These are phyloP conservation scores for Hortaea sp. DNA, from an alignment of 2,329 filamentous ascomycete genomes.

Conservation along the genomic window DNA sequence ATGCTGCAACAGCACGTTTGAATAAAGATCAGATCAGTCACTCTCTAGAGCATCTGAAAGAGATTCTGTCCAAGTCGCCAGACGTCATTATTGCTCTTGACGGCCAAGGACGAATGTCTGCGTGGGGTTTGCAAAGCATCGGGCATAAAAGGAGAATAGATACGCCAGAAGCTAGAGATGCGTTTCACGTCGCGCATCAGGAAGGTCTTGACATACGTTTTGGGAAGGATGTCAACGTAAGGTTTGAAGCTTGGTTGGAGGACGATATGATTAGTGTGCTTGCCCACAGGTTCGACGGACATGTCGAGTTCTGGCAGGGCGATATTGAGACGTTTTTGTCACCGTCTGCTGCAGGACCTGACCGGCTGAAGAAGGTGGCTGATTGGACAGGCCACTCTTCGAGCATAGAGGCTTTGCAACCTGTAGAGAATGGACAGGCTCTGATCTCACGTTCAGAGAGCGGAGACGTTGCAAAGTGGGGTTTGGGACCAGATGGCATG, in stretches of 20 bases:
- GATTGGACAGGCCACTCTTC: conserved; percentile 11
- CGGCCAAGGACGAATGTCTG: conserved; percentile 74
- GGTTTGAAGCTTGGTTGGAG: conserved; percentile 19
- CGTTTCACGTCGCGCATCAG: conserved; percentile 81
- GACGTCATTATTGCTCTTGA: conserved; percentile 84
- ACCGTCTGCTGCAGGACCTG: conserved; percentile 31
- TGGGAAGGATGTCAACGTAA: conserved; percentile 8
- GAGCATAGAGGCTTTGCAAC: background rate
- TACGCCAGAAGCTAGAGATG: conserved; percentile 39
- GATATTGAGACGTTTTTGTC: conserved; percentile 74
- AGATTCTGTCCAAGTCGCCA: conserved; percentile 72
- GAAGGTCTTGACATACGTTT: conserved; percentile 39
- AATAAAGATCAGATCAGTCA: conserved; percentile 46
- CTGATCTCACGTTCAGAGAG: conserved; percentile 1
- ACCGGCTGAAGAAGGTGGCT: conserved; percentile 5
- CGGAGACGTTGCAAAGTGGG: conserved; percentile 3
- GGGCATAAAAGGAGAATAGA: conserved; percentile 51
- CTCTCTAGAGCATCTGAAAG: conserved; percentile 73
- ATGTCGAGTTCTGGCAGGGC: conserved; percentile 66
- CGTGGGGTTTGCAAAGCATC: conserved; percentile 85
- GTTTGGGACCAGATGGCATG: background rate
- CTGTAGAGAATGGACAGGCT: background rate
- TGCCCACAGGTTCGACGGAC: conserved; percentile 73
- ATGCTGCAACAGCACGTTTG: conserved; percentile 43
- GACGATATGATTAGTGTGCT: conserved; percentile 42